A percentile compares a stretch with the other conserved stretches of the same genome.
phyloP scores from a whole-genome alignment of 768 basidiomycete genomes.

The Naganishia vaughanmartiniae region DNA sequence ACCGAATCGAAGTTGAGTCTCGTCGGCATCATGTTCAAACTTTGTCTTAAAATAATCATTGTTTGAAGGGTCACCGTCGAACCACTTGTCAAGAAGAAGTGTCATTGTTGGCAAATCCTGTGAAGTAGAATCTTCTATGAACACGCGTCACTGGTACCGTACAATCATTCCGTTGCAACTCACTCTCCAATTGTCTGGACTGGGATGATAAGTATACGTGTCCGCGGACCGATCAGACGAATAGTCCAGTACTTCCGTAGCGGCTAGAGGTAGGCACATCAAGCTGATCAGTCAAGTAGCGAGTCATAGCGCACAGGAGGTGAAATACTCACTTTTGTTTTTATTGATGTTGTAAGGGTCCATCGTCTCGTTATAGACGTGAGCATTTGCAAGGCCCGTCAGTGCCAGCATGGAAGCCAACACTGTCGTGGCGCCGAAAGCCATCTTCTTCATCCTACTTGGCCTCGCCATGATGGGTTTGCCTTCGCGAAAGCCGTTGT shows the following conservation, averaged over 20 bases:
- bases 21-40: conserved; percentile 79
- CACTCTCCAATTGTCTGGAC: conserved; percentile 78
- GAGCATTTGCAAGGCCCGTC: conserved; percentile 16
- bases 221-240: conserved; percentile 56
- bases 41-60: conserved; percentile 81
- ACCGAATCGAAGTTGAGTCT: conserved; percentile 83
- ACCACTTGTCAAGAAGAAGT: conserved; percentile 79
- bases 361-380: conserved; percentile 46
- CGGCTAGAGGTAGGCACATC: conserved; percentile 20
- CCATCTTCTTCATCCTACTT: conserved; percentile 22
- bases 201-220: conserved; percentile 69
- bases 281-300: not conserved
- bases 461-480: conserved; percentile 8
- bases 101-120: conserved; percentile 50
- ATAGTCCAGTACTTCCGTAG: conserved; percentile 61
- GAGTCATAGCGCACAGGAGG: not conserved
- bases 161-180: conserved; percentile 24
- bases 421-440: conserved; percentile 10
- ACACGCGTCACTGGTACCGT: not conserved
- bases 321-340: conserved; percentile 41
- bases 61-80: conserved; percentile 85
- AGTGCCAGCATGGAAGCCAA: conserved; percentile 14
- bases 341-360: conserved; percentile 52
- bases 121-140: conserved; percentile 5
- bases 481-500: not conserved